Conservation (phyloP, 495 filamentous ascomycete genomes). For the Venustampulla echinocandica region DNA sequence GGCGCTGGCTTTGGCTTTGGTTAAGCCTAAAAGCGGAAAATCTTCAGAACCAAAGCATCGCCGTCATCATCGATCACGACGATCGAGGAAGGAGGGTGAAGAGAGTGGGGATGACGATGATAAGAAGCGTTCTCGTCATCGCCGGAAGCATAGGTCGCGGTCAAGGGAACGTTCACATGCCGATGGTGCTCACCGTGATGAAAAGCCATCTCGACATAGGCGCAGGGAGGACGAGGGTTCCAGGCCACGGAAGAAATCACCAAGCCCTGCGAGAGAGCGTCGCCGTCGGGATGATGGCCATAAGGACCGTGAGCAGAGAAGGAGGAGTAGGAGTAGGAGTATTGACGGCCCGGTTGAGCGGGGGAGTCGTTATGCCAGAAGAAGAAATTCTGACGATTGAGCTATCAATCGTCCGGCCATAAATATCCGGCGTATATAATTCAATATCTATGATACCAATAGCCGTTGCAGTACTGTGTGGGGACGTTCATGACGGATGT, state of each 20-base stretch:
- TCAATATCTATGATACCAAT: too few species aligned
- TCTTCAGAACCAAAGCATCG: conserved; percentile 34
- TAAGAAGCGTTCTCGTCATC: conserved; percentile 6
- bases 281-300: neutral
- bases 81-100: conserved; percentile 10
- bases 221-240: neutral
- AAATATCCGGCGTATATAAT: too few species aligned
- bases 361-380: too few species aligned
- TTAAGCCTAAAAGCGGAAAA: conserved; percentile 26
- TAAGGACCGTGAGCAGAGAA: neutral
- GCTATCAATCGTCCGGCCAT: too few species aligned
- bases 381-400: too few species aligned
- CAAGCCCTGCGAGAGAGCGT: neutral
- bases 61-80: conserved; percentile 32
- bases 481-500: too few species aligned
- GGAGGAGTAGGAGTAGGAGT: neutral
- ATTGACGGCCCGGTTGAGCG: neutral
- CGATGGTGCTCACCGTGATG: conserved; percentile 15
- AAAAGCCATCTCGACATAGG: conserved; percentile 1
- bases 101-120: conserved; percentile 23
- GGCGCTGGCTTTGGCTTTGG: conserved; percentile 53
- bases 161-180: conserved; percentile 12
- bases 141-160: conserved; percentile 18
- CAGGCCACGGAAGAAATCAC: neutral
- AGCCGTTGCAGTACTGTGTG: too few species aligned